Base-by-base conservation (phyloP, 495 filamentous ascomycete genomes). In the Cladorrhinum samala region DNA sequence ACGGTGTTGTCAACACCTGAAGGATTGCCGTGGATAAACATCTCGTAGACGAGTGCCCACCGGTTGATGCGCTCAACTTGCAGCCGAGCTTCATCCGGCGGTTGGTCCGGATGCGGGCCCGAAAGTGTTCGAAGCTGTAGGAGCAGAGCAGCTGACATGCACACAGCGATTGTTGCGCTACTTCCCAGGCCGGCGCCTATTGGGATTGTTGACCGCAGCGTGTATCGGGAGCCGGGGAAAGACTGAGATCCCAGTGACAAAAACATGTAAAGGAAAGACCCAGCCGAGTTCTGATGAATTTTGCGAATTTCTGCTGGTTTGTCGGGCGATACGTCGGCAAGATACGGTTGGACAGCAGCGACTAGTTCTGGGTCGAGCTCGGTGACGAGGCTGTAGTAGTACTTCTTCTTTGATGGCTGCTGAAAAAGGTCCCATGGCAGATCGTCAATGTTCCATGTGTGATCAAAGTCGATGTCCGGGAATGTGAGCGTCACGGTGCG, bases 1-100 rank as follows among this genome's bases (percentile, higher is more conserved):
- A 98, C 92, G n/a, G 93, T 97, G 68, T 98, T 98, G 72, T 98
- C 93, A 47, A 98, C 88, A 0, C 93, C 93, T 8, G 88, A 94
- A 3, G 93, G 92, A 64, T 95, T 95, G 21, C 91, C 91, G 68
- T 98, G 93, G 40, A 96, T 96, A 62, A 89, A 91, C 79, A 96
- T 84, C 71, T 98, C 93, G 21, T 88, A 89, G 1, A 97, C 93
- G 65, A 94, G 96, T 0, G 93, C 92, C 93, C 93, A 98, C 48
- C 86, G 82, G 65, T 98, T 98, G 62, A 98, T 94, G 50, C 91
- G 83, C 71, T 97, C 89, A 18, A 96, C 75, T 63, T 97, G 91
- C 36, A 86, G 65, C 33, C 85, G 83, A 36, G 86, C 86, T 73
- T 96, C 93, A 13, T 84, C 79, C 2, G 79, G 61, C 11, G 88